Evolutionary conservation across 1,284 basidiomycete genomes (phyloP), one percentile per base, ranked within the genome.

Genomic region (Coniferiporia sulphurascens): DNA sequence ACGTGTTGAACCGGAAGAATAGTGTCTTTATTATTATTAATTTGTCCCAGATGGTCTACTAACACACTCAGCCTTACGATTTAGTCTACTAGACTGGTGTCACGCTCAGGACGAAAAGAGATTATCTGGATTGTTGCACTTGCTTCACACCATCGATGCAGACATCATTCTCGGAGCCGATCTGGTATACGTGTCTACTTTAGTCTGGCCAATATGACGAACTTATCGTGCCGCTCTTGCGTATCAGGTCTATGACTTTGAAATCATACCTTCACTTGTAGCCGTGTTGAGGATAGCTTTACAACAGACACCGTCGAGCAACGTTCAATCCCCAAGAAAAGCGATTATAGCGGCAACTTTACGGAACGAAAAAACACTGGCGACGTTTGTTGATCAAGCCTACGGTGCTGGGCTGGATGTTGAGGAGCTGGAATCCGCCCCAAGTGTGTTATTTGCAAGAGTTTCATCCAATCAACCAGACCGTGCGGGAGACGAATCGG

Each of bases 151-250:
- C 35, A 71, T 78, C 3, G 66, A 75, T 21, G 73, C 79, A 2
- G 81, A 87, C 48, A 57, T 89, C 1, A 73, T 91, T 32, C 65
- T 91, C 1, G 88, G 87, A 12, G 85, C 89, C 41, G 89, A 91
- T 67, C 74, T 91, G 48, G 88, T 88, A 55, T 48, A 73, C 60
- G 56, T 55, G 72, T 71, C 27, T 43, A 8, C 12, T 35, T 58
- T 48, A 59, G 49, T 21, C 17, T 19, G 57, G 32, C 44, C 5
- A 34, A 22, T 21, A 17, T 27, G 27, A 27, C 5, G 34, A 10
- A 10, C 5, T 15, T 8, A 3, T n/a, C 35, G 21, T 38, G 15
- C 15, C 7, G 38, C 12, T 2, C 38, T 13, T 27, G 22, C 45
- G 21, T 1, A 22, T 35, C 56, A 91, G 89, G 81, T 88, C 3